phyloP scores from a whole-genome alignment of 441 rosid species.

The Syzygium malaccense region DNA sequence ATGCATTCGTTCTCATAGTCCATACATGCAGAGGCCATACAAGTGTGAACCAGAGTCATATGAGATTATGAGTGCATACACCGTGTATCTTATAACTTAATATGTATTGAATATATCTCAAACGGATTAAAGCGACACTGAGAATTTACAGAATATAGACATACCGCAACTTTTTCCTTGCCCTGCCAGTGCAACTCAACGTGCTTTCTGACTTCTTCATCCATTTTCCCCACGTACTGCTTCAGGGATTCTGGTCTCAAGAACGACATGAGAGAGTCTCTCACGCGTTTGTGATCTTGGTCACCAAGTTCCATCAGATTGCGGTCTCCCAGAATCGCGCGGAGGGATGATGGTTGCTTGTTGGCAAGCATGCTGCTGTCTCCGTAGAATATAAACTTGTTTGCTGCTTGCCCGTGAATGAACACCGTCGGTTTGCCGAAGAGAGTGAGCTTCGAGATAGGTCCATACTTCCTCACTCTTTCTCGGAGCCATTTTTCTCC shows the following conservation, averaged over 20 bases:
- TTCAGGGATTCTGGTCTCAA: constrained; percentile 29
- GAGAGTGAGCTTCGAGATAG: constrained; percentile 20
- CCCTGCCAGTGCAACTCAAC: constrained; percentile 19
- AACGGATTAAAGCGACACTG: background rate
- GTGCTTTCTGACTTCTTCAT: constrained; percentile 16
- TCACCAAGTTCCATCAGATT: constrained; percentile 22
- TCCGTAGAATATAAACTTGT: constrained; percentile 27
- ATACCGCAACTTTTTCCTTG: constrained; percentile 13
- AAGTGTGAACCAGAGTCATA: background rate
- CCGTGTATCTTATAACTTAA: background rate
- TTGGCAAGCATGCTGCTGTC: background rate
- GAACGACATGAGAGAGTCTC: constrained; percentile 26
- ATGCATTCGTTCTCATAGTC: background rate
- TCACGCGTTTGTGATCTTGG: constrained; percentile 25
- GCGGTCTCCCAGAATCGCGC: constrained; percentile 13
- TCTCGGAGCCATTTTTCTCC: constrained; percentile 21
- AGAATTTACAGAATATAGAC: background rate
- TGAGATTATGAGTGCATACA: background rate
- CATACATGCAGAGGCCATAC: background rate
- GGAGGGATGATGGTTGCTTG: constrained; percentile 15
- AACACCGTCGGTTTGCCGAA: constrained; percentile 21
- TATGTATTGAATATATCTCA: background rate
- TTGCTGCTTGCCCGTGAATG: constrained; percentile 30
- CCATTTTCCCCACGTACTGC: constrained; percentile 23
- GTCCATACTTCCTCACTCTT: constrained; percentile 22